Percentiles rank a stretch among this genome's conserved stretches.
Evolutionary conservation across 73 alveolate species (phyloP).

Genomic region (Paramecium sonneborni): DNA sequence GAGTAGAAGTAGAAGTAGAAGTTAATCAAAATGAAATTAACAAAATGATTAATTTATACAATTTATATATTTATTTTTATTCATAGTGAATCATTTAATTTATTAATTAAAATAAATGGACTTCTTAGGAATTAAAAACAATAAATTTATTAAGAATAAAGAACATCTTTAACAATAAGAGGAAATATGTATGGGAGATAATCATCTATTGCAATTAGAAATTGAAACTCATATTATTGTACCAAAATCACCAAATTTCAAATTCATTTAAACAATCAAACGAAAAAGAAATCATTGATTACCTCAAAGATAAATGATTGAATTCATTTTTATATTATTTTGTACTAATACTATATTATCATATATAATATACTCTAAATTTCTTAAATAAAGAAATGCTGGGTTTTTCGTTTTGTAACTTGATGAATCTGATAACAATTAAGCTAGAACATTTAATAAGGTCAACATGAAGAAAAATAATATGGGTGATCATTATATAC

Average conservation of each 20-base stretch:
- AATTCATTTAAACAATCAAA: neutral
- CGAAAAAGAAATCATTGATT: neutral
- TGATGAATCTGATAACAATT: neutral
- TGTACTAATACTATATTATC: neutral
- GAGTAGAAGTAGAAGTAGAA: constrained; percentile 5
- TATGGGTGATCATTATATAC: neutral
- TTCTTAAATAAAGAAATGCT: neutral
- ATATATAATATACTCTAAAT: neutral
- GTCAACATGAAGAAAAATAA: neutral
- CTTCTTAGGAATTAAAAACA: neutral
- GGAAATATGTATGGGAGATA: neutral
- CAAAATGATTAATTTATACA: neutral
- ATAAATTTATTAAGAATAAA: neutral
- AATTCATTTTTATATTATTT: neutral
- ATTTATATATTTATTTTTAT: neutral
- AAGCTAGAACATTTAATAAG: neutral
- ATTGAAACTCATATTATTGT: neutral
- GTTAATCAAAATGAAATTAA: constrained; percentile 20
- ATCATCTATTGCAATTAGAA: neutral
- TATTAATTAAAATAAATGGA: neutral
- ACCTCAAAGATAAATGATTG: neutral
- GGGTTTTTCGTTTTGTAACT: neutral
- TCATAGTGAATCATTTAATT: neutral
- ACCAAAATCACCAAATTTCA: neutral
- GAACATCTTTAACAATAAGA: neutral